Evolutionary conservation across 805 yeast genomes (phyloP), one percentile per base, ranked within the genome.

Genomic region (Saccharomycodes ludwigii): DNA sequence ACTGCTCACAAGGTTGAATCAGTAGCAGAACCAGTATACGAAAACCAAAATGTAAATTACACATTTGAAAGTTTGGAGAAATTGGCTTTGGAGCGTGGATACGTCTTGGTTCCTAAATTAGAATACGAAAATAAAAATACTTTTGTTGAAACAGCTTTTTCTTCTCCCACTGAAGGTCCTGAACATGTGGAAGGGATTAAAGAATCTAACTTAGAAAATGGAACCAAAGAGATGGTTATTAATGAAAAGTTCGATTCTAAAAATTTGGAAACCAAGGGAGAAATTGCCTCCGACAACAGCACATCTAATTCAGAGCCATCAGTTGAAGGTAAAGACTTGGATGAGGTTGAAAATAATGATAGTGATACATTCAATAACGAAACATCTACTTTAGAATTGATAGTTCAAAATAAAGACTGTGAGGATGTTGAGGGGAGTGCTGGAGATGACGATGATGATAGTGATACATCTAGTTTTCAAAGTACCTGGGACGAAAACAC

Each of bases 21-120:
- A n/a, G n/a, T n/a, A n/a, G n/a, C n/a, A n/a, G n/a, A n/a, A n/a
- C n/a, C n/a, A n/a, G n/a, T n/a, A n/a, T n/a, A n/a, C n/a, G n/a
- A n/a, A n/a, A n/a, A n/a, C n/a, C n/a, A n/a, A n/a, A n/a, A n/a
- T n/a, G n/a, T n/a, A n/a, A n/a, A 27, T 10, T 17, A 31, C 4
- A 25, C 34, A 10, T 24, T 39, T 7, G 35, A 40, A 3, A 35
- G 34, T 2, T 29, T 48, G 6, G 29, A 31, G 21, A 26, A 31
- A 14, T 27, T 18, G 4, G 49, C 46, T 6, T 32, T 23, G n/a
- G 15, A n/a, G 3, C 13, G 38, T 4, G 50, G 50, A 5, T 41
- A 37, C 31, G 29, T 16, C 7, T 18, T 47, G 12, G 40, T 46
- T 13, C 27, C 40, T 3, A 13, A 18, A 17, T 9, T 18, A 13